These are phyloP conservation scores for Penicillium sp. DNA, from an alignment of 2,329 filamentous ascomycete species.

Conservation along the genomic window DNA sequence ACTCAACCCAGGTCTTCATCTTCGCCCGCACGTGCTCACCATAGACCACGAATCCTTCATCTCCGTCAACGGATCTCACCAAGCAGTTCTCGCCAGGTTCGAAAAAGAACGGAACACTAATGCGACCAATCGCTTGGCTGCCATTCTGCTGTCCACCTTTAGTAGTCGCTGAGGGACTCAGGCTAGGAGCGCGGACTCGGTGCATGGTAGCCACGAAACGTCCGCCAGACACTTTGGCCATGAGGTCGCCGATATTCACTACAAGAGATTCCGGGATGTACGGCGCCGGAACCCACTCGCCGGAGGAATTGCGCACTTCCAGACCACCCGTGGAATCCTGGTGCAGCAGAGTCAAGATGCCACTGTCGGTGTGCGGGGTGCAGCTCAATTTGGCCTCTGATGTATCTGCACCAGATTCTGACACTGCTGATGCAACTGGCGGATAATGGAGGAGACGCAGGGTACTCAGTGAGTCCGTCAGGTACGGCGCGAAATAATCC, in stretches of 20 bases:
- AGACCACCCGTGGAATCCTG: conserved; percentile 49
- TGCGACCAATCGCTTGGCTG: conserved; percentile 29
- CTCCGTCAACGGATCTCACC: conserved; percentile 38
- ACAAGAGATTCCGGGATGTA: conserved; percentile 44
- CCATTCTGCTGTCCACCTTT: background rate
- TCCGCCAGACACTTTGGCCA: conserved; percentile 43
- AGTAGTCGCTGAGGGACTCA: background rate
- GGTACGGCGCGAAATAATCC: conserved; percentile 43
- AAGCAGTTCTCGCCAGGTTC: conserved; percentile 46
- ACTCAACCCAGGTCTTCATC: conserved; percentile 48
- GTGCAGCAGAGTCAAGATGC: conserved; percentile 49
- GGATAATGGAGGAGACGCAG: conserved; percentile 49
- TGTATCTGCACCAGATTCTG: background rate
- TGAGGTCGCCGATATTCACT: conserved; percentile 48
- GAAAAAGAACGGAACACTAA: conserved; percentile 51
- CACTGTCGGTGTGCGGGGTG: conserved; percentile 43
- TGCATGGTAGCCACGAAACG: conserved; percentile 48
- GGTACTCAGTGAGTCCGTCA: conserved; percentile 44
- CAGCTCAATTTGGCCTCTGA: conserved; percentile 25
- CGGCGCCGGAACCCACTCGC: conserved; percentile 43
- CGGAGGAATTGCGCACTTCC: conserved; percentile 46
- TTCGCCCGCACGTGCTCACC: conserved; percentile 45
- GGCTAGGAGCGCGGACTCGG: conserved; percentile 37
- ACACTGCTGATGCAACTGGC: conserved; percentile 3
- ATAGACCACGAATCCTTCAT: conserved; percentile 36